A percentile compares a stretch with the other conserved stretches of the same genome.
phyloP scores from a whole-genome alignment of 2,329 filamentous ascomycete genomes.

The Nigrospora osmanthi region DNA sequence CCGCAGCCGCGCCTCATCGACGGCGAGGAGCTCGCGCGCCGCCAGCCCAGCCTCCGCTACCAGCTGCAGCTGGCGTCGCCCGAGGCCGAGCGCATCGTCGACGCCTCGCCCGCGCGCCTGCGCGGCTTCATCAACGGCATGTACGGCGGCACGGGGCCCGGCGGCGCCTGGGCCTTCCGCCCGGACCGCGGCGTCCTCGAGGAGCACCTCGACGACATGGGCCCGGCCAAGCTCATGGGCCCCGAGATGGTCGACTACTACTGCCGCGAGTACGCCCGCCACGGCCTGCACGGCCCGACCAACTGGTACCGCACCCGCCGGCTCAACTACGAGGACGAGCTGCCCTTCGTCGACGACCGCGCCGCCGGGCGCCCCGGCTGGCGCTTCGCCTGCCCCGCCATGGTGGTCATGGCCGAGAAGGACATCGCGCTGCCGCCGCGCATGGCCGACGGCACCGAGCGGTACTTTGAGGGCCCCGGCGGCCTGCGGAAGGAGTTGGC shows the following conservation, averaged over 20 bases:
- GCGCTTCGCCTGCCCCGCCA: constrained; percentile 52
- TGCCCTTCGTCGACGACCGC: constrained; percentile 48
- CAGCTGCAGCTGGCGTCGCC: constrained; percentile 72
- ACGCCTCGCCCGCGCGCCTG: constrained; percentile 46
- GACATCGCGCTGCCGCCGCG: constrained; percentile 67
- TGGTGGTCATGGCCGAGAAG: constrained; percentile 66
- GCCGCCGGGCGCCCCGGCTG: constrained; percentile 54
- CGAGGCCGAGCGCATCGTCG: constrained; percentile 53
- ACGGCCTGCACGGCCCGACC: constrained; percentile 70
- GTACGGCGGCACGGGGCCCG: constrained; percentile 57
- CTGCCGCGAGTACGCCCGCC: constrained; percentile 58
- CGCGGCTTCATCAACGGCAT: constrained; percentile 62
- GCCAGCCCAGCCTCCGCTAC: constrained; percentile 68
- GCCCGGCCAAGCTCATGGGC: constrained; percentile 50
- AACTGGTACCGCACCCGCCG: constrained; percentile 80
- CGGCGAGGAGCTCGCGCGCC: constrained; percentile 50
- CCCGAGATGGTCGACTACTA: constrained; percentile 73
- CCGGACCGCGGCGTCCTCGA: constrained; percentile 55
- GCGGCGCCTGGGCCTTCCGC: constrained; percentile 51
- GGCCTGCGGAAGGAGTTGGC: constrained; percentile 58
- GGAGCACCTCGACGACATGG: constrained; percentile 51
- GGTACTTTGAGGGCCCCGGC: constrained; percentile 43
- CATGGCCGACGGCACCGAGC: constrained; percentile 66
- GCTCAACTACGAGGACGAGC: constrained; percentile 73
- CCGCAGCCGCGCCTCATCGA: constrained; percentile 45